A percentile compares a stretch with the other conserved stretches of the same genome.
phyloP scores from a whole-genome alignment of 192 early-diverging fungal species.

The Jimgerdemannia flammicorona region DNA sequence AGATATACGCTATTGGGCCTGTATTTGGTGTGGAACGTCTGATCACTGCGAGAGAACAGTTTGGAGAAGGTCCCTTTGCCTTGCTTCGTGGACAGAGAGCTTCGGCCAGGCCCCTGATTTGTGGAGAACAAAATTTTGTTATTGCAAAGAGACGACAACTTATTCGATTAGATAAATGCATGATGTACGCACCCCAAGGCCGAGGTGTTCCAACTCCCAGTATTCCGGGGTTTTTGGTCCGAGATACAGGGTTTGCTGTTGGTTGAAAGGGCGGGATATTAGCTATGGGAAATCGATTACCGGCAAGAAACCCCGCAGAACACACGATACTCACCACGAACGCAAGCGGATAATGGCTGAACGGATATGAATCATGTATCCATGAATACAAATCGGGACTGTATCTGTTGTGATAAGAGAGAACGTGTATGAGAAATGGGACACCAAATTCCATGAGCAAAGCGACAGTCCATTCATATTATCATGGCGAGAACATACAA shows the following conservation, averaged over 20 bases:
- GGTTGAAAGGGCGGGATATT: not conserved
- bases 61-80: not conserved
- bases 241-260: not conserved
- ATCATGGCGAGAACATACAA: not conserved
- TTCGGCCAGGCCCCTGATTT: conserved; percentile 8
- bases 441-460: not conserved
- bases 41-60: not conserved
- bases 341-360: not conserved
- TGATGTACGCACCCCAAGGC: not conserved
- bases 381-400: not conserved
- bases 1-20: conserved; percentile 9
- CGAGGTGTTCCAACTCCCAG: not conserved
- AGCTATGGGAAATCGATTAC: too few species aligned
- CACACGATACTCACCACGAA: not conserved
- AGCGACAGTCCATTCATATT: not conserved
- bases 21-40: conserved; percentile 1
- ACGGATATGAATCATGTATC: not conserved
- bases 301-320: not conserved
- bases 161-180: too few species aligned
- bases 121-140: not conserved
- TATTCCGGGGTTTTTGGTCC: not conserved
- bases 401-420: not conserved
- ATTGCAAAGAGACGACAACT: not conserved
- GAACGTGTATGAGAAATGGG: not conserved
- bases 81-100: not conserved